Evolutionary conservation across 768 basidiomycete genomes (phyloP), one percentile per base, ranked within the genome.

Genomic region (Tulasnella sp.): DNA sequence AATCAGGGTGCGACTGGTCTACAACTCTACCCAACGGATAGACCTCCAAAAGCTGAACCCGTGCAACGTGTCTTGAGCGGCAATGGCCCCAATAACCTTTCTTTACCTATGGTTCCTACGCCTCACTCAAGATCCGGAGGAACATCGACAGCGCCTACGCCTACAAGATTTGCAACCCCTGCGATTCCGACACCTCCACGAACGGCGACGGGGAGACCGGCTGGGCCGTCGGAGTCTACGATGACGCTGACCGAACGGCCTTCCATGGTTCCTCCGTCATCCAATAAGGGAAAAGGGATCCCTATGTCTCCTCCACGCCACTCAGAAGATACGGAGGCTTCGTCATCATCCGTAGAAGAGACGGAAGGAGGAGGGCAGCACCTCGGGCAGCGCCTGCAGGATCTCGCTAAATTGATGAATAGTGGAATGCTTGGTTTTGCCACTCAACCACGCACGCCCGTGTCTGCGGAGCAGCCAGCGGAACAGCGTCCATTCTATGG

Each of bases 371-470:
- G 93, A 81, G 91, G 92, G 82, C 91, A 93, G 76, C 87, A 90
- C 0, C 84, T 95, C 60, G 90, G 91, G 76, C 89, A 88, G 81
- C 95, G 94, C 84, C 88, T 96, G 16, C 88, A 89, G 73, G 90
- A 93, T 44, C 87, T 96, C 28, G 90, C 94, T 84, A 88, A 84
- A 77, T 90, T 92, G 88, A 92, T 96, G 87, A 94, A 92, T 1
- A 91, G 88, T 81, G 94, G 95, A 73, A 87, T 89, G 31, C 84
- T 96, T 31, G 94, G 94, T 1, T 88, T 96, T 28, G 92, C 82
- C 24, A 79, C 81, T 37, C 81, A 76, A 42, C 76, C 46, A n/a
- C 80, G 54, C 48, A 44, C 76, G 8, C 46, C 58, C 24, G 76
- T 69, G 18, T 69, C 31, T 24, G 64, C 64, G 2, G 46, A 41